phyloP scores from a whole-genome alignment of 306 rosid species.

The Potentilla sterilis region DNA sequence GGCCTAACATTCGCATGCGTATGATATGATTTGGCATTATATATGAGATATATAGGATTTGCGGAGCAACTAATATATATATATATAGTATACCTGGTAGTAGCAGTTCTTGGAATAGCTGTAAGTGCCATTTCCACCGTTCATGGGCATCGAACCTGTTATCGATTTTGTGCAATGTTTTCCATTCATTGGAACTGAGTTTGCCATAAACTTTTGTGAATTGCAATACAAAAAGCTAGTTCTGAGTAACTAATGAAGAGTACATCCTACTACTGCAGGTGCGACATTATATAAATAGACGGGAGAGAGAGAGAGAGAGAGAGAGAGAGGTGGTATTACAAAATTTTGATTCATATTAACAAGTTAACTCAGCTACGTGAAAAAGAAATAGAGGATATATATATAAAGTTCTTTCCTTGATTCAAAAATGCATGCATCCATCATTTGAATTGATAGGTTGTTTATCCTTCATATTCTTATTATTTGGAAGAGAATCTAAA shows the following conservation, averaged over 20 bases:
- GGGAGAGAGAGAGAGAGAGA: neutral
- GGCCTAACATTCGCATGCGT: neutral
- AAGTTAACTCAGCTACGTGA: too few relatives aligned
- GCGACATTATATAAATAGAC: neutral
- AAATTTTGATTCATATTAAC: too few relatives aligned
- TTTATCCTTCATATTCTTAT: too few relatives aligned
- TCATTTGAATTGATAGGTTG: too few relatives aligned
- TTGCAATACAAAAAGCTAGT: neutral
- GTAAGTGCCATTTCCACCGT: constrained; percentile 40
- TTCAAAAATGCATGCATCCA: too few relatives aligned
- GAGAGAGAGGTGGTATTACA: neutral
- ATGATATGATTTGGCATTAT: too few relatives aligned
- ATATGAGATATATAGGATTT: neutral
- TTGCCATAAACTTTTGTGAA: neutral
- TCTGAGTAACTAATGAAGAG: neutral
- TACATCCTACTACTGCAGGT: neutral
- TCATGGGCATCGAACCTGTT: constrained; percentile 25
- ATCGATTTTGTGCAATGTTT: constrained; percentile 12
- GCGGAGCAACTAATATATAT: neutral
- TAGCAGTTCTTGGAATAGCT: constrained; percentile 49
- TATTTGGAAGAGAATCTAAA: too few relatives aligned
- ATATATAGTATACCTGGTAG: constrained; percentile 40
- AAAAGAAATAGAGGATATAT: too few relatives aligned
- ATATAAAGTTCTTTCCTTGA: too few relatives aligned
- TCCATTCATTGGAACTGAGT: neutral